Percentiles rank a stretch among this genome's conserved stretches.
Conservation (phyloP, 2,329 filamentous ascomycete genomes). For the Raffaelea albimanens region DNA sequence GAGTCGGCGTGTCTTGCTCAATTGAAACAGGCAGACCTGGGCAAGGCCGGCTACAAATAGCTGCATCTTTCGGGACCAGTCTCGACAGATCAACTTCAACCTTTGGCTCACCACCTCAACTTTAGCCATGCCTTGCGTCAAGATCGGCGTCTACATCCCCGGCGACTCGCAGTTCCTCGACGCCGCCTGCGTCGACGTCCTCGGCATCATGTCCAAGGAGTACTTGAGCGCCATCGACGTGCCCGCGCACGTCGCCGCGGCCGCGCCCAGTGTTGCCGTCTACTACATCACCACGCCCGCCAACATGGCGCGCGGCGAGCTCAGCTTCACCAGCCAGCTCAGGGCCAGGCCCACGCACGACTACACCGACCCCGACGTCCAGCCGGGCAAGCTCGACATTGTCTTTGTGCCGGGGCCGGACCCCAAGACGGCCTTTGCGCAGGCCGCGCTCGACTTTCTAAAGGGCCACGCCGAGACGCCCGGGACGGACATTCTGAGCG, state of each 20-base stretch:
- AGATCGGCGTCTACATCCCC: slow-evolving; percentile 42
- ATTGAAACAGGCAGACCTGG: too few species aligned
- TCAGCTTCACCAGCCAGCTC: slow-evolving; percentile 31
- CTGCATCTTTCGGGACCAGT: too few species aligned
- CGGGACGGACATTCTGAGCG: slow-evolving; percentile 37
- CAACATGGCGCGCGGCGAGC: slow-evolving; percentile 20
- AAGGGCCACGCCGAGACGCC: slow-evolving; percentile 25
- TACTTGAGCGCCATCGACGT: slow-evolving; percentile 27
- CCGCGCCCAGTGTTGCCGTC: slow-evolving; percentile 33
- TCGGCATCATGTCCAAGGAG: slow-evolving; percentile 34
- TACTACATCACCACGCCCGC: slow-evolving; percentile 28
- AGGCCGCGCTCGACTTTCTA: slow-evolving; percentile 32
- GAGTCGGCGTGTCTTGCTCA: too few species aligned
- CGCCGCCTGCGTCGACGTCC: slow-evolving; percentile 38
- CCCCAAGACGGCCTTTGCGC: slow-evolving; percentile 22
- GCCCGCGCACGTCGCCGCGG: slow-evolving; percentile 26
- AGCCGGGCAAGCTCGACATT: slow-evolving; percentile 40
- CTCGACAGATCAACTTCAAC: too few species aligned
- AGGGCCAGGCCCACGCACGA: slow-evolving; percentile 31
- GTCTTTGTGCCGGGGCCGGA: slow-evolving; percentile 41
- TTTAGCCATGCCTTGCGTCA: background rate
- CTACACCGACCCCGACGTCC: slow-evolving; percentile 33
- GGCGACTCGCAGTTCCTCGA: slow-evolving; percentile 38
- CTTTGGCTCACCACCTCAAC: too few species aligned
- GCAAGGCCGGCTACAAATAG: too few species aligned